Conservation (phyloP, 2,329 filamentous ascomycete genomes). For the Talaromyces rugulosus region DNA sequence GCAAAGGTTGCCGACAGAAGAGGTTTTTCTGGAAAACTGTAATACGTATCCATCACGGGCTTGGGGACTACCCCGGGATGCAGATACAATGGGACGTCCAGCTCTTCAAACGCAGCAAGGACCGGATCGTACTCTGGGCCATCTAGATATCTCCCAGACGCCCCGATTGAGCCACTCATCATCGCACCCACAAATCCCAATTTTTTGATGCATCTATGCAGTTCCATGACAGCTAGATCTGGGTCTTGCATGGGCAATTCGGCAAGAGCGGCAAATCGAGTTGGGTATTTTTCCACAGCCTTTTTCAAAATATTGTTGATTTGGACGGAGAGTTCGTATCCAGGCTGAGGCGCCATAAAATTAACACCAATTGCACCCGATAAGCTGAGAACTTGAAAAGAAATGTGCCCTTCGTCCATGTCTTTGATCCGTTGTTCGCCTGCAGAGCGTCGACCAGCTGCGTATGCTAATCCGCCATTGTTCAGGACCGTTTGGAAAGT, state of each 20-base stretch:
- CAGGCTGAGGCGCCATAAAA: neutral
- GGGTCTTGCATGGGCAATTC: neutral
- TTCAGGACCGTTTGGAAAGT: neutral
- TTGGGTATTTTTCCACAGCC: neutral
- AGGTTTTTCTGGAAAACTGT: neutral
- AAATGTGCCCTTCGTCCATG: neutral
- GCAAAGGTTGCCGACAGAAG: neutral
- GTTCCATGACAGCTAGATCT: neutral
- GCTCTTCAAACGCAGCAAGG: neutral
- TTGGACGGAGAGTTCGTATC: neutral
- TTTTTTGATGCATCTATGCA: neutral
- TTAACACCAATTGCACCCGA: neutral
- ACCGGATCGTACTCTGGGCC: neutral
- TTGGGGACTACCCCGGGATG: neutral
- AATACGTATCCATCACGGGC: neutral
- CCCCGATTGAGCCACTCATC: neutral
- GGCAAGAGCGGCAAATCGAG: neutral
- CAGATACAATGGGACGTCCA: neutral
- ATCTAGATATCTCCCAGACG: neutral
- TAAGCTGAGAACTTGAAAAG: neutral
- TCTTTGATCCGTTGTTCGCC: neutral
- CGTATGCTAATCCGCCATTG: neutral
- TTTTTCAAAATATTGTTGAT: neutral
- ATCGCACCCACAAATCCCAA: neutral
- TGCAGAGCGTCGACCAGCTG: neutral